Evolutionary conservation across 306 rosid genomes (phyloP), one percentile per base, ranked within the genome.

Genomic region (Fragaria ananassa): DNA sequence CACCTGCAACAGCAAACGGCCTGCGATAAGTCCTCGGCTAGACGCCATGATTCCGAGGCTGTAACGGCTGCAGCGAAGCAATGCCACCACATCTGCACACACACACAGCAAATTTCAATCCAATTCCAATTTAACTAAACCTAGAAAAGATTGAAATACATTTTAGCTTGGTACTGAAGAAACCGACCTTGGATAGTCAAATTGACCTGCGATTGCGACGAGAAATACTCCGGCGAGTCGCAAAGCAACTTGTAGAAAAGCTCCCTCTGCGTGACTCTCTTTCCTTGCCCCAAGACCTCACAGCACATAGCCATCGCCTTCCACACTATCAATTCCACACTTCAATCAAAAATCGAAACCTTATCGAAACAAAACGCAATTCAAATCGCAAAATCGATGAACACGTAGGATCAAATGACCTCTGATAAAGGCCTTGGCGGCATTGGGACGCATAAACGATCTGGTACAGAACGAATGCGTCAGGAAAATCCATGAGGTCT

Each of bases 41-140:
- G 97, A 95, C 18, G 99, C 97, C 97, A 95, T 90, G 82, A 95
- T 86, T 85, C 99, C 97, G 67, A 95, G 96, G 80, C 97, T 92
- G 84, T 74, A 90, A 35, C 97, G 87, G 84, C 97, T 92, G 84
- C 97, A 95, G 53, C 88, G 87, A 79, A 92, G 97, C 88, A 92
- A 89, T 9, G 97, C 89, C 78, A 92, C 97, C 37, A 90, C 93
- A 84, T 95, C 97, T 95, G 82, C 66, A 44, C 21, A 19, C 71
- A 19, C 71, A 41, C 21, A 71, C 50, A 19, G 57, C 4, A 25
- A 19, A 76, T 39, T 67, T 67, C 10, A 6, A 19, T 31, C 34
- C 12, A 11, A 10, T 11, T 72, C 23, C 37, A 72, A 53, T 13
- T 5, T 11, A 61, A 13, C 18, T 5, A 29, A 3, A 47, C 46